phyloP scores from a whole-genome alignment of 495 filamentous ascomycete genomes.

The Xylaria grammica region DNA sequence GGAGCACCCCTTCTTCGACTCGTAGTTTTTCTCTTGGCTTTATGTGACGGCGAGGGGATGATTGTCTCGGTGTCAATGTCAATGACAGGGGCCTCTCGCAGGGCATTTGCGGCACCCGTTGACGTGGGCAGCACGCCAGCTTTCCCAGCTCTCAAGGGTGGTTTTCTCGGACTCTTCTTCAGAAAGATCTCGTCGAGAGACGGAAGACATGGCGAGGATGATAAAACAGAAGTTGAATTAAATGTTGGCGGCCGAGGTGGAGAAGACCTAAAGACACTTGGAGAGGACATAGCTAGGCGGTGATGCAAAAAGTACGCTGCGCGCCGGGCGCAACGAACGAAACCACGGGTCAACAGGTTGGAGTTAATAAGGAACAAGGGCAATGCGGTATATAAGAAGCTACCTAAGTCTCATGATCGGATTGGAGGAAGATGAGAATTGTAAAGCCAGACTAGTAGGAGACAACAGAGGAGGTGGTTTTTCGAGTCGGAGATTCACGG shows the following conservation, averaged over 20 bases:
- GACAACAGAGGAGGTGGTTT: no score
- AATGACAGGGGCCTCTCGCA: slow-evolving; percentile 37
- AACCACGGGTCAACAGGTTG: slow-evolving; percentile 33
- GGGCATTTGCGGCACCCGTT: slow-evolving; percentile 47
- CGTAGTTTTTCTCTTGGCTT: slow-evolving; percentile 27
- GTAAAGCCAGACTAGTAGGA: no score
- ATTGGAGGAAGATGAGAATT: neutral
- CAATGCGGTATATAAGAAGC: neutral
- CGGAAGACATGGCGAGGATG: slow-evolving; percentile 55
- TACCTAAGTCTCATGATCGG: neutral
- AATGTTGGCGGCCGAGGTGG: slow-evolving; percentile 34
- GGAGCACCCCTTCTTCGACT: slow-evolving; percentile 19
- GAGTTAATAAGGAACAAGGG: slow-evolving; percentile 11
- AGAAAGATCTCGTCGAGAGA: slow-evolving; percentile 45
- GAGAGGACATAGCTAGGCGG: slow-evolving; percentile 42
- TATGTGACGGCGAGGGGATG: slow-evolving; percentile 28
- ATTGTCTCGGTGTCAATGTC: slow-evolving; percentile 37
- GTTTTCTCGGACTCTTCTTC: slow-evolving; percentile 36
- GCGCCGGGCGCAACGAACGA: slow-evolving; percentile 49
- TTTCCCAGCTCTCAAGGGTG: slow-evolving; percentile 40
- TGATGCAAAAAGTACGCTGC: slow-evolving; percentile 26
- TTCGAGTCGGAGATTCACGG: no score
- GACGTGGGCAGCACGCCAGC: no score
- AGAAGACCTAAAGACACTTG: slow-evolving; percentile 44
- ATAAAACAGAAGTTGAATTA: slow-evolving; percentile 40